Base-by-base conservation (phyloP, 768 basidiomycete species). In the Suillus clintonianus region DNA sequence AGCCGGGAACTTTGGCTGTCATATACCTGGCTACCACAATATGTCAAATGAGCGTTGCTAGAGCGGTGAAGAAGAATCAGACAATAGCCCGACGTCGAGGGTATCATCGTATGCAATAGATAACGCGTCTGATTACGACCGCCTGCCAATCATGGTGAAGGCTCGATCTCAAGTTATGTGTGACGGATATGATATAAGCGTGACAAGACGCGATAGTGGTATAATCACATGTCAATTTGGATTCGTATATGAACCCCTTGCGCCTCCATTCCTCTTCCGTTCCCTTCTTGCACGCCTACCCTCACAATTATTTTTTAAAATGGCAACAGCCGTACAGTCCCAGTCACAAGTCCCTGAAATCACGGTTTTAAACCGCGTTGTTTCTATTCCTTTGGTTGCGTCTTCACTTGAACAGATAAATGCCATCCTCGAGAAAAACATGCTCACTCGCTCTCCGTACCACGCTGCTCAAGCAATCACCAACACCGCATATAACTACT, bases 381-480 rank as follows among this genome's bases (percentile, higher is more conserved):
- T 81, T n/a, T 83, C 85, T 53, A 92, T 94, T 63, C 92, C 92
- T 24, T 76, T 93, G 50, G 81, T 94, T 70, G 85, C 85, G 55
- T 88, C 85, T 60, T 85, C 86, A 5, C 73, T 92, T 63, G 79
- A 80, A 63, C 83, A 86, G 43, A 74, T 92, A 63, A 85, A 90
- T 71, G 75, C 77, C 39, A 83, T 86, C 9, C 81, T 94, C 62
- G 80, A 81, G 36, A 81, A 77, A 45, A 89, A 90, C 77, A 59
- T 80, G 5, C 84, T 85, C 73, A 91, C 88, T 39, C 82, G 86
- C 69, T 81, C 83, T 34, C 82, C 90, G 1, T 93, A 92, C 74
- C 76, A 80, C 42, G 84, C 86, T 39, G 90, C 89, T 4, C 87
- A 89, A 67, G 82, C 76, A 51, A 63, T 93, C 55, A 86, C 89